These are phyloP conservation scores for Claviceps arundinis DNA, from an alignment of 2,329 filamentous ascomycete species.

Conservation along the genomic window DNA sequence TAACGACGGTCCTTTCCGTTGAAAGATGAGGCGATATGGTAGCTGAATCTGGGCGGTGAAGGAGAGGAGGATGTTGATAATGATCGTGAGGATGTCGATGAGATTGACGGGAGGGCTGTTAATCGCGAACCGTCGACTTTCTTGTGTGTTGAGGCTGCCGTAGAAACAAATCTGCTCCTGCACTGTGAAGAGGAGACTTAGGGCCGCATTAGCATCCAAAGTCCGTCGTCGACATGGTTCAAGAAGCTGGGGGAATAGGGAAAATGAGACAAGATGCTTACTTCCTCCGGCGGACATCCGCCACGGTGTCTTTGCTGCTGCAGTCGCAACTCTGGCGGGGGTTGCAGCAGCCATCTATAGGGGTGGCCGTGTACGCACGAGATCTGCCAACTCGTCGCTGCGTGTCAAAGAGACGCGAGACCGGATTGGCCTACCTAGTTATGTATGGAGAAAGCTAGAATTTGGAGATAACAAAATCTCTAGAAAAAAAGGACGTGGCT, in stretches of 20 bases:
- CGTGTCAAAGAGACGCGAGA: not conserved
- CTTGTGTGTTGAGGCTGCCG: not conserved
- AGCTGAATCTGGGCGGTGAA: slow-evolving; percentile 37
- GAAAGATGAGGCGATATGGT: slow-evolving; percentile 62
- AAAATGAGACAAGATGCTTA: not conserved
- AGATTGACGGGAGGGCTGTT: slow-evolving; percentile 1
- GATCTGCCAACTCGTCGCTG: not conserved
- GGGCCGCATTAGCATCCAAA: not conserved
- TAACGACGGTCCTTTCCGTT: slow-evolving; percentile 59
- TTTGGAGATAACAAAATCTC: too few species aligned
- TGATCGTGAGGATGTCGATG: slow-evolving; percentile 2
- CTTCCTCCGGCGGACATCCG: slow-evolving; percentile 7
- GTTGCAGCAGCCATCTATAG: slow-evolving; percentile 9
- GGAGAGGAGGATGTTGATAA: slow-evolving; percentile 13
- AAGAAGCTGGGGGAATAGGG: not conserved
- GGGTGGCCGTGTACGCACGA: not conserved
- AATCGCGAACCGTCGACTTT: not conserved
- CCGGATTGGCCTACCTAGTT: not conserved
- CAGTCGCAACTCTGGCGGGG: slow-evolving; percentile 8
- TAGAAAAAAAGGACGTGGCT: too few species aligned
- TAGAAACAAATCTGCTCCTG: not conserved
- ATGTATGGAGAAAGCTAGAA: too few species aligned
- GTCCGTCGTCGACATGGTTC: not conserved
- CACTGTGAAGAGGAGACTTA: not conserved
- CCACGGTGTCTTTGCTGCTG: slow-evolving; percentile 9